Evolutionary conservation across 2,329 filamentous ascomycete genomes (phyloP), one percentile per base, ranked within the genome.

Genomic region (Harringtonia aguacate): DNA sequence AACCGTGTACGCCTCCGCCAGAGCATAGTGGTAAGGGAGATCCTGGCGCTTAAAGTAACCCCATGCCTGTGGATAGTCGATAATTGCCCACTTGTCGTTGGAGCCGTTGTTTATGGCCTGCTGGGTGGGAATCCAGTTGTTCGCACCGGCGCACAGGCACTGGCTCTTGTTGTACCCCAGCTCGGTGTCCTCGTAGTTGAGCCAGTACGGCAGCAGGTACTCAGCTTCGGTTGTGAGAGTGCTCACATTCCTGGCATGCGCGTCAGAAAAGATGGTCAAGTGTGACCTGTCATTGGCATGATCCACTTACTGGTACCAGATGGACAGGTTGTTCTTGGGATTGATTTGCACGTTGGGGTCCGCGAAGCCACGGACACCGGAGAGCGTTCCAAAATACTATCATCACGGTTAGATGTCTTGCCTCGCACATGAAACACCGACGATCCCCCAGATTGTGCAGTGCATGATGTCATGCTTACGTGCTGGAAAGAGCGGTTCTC

Each of bases 361-460:
- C 37, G 68, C 70, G 55, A 76, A 75, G 10, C 71, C 71, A 34
- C 72, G 64, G 20, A 74, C 66, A 29, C 70, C 70, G 15, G 69
- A 64, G 69, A 73, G 72, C 4, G 69, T 70, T 3, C 70, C 71
- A 53, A 72, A 73, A 49, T 73, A 74, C 65, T 74, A 15, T 43
- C 20, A n/a, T n/a, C n/a, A n/a, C n/a, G 35, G 38, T 38, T 35
- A 43, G 40, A 20, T 15, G 14, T n/a, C n/a, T n/a, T n/a, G n/a
- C n/a, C n/a, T n/a, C n/a, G n/a, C n/a, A n/a, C n/a, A n/a, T n/a
- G n/a, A n/a, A n/a, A n/a, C n/a, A n/a, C n/a, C n/a, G n/a, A n/a
- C n/a, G n/a, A n/a, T n/a, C n/a, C n/a, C n/a, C n/a, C n/a, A n/a
- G n/a, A n/a, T n/a, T n/a, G n/a, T n/a, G n/a, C n/a, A n/a, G n/a